Conservation (phyloP, 768 basidiomycete genomes). For the Pisolithus tinctorius region DNA sequence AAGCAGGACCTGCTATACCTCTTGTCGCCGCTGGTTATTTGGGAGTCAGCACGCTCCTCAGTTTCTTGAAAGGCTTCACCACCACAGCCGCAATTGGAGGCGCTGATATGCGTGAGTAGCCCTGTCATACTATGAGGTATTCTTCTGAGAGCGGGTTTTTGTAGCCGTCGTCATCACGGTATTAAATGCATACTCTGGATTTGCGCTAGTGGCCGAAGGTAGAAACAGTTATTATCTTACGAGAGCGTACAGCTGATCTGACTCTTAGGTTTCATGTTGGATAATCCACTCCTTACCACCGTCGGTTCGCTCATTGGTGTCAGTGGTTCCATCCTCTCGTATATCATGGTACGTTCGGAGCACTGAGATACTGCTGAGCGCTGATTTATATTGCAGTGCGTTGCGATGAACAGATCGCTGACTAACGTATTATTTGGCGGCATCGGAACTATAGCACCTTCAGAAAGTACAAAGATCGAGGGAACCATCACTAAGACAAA, state of each 20-base stretch:
- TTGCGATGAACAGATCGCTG: conserved; percentile 86
- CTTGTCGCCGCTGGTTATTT: conserved; percentile 74
- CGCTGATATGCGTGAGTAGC: conserved; percentile 80
- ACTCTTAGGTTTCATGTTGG: conserved; percentile 70
- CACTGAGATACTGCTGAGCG: not conserved
- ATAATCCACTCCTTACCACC: conserved; percentile 77
- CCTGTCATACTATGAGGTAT: conserved; percentile 1
- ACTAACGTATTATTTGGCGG: conserved; percentile 86
- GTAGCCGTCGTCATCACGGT: conserved; percentile 87
- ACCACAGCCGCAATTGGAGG: conserved; percentile 90
- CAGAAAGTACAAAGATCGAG: conserved; percentile 69
- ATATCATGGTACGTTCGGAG: conserved; percentile 68
- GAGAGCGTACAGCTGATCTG: not conserved
- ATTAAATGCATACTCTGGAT: conserved; percentile 85
- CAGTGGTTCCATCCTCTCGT: conserved; percentile 84
- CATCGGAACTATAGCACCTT: conserved; percentile 50
- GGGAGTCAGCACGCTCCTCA: conserved; percentile 63
- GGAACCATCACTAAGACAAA: conserved; percentile 72
- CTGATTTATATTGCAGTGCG: conserved; percentile 47
- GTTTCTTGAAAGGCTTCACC: conserved; percentile 82
- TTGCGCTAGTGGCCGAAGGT: conserved; percentile 88
- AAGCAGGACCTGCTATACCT: conserved; percentile 63
- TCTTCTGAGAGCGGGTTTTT: conserved; percentile 3
- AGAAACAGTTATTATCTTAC: not conserved
- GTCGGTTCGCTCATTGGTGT: conserved; percentile 86